Evolutionary conservation across 192 early-diverging fungal genomes (phyloP).

Genomic region (Backusella australiensis): DNA sequence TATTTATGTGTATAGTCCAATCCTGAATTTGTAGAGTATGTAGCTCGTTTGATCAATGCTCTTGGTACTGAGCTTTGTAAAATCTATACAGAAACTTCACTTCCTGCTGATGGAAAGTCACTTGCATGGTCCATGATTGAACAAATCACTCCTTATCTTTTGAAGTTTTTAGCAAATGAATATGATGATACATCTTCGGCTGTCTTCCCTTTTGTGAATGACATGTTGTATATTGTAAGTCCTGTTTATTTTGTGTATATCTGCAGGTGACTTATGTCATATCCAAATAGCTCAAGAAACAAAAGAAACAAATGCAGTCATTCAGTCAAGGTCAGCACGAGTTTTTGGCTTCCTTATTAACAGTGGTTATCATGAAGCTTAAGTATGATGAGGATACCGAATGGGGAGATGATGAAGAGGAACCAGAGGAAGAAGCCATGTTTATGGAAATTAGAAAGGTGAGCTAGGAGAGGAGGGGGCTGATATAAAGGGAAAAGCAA

Average conservation of each 20-base stretch:
- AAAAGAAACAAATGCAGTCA: conserved; percentile 46
- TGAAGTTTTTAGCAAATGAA: conserved; percentile 79
- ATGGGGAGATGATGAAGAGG: conserved; percentile 67
- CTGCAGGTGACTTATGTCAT: conserved; percentile 17
- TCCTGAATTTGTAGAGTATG: conserved; percentile 63
- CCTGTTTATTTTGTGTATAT: conserved; percentile 14
- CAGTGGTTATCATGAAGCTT: conserved; percentile 79
- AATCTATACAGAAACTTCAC: conserved; percentile 51
- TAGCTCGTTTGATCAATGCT: conserved; percentile 70
- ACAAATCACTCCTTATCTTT: conserved; percentile 70
- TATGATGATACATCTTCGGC: conserved; percentile 79
- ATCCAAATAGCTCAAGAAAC: conserved; percentile 46
- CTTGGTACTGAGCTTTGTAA: conserved; percentile 73
- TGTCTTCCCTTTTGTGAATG: conserved; percentile 75
- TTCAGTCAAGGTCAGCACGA: conserved; percentile 48
- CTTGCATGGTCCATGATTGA: conserved; percentile 68
- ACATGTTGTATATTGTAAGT: conserved; percentile 67
- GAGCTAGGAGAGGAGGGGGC: no score
- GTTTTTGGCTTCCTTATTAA: conserved; percentile 55
- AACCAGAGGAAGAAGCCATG: conserved; percentile 71
- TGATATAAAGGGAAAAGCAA: no score
- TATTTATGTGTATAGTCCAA: conserved; percentile 36
- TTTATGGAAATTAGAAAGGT: conserved; percentile 72
- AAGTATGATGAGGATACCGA: conserved; percentile 87
- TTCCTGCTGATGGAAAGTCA: conserved; percentile 35